Conservation (phyloP, 2,329 filamentous ascomycete genomes). For the Metarhizium sp. region DNA sequence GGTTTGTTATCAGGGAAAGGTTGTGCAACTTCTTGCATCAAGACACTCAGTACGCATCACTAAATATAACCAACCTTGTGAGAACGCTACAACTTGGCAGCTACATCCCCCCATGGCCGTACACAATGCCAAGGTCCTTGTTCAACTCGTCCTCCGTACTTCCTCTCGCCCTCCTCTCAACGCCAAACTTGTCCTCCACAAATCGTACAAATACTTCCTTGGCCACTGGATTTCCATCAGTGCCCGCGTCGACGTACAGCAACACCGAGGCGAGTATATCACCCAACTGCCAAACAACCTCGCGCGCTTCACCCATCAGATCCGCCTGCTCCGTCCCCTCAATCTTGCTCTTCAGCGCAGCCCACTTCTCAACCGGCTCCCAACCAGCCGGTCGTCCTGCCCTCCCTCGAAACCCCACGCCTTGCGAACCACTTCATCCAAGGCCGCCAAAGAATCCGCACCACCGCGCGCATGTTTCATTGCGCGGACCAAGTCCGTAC, state of each 20-base stretch:
- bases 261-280: constrained; percentile 35
- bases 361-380: constrained; percentile 29
- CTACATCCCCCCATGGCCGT: constrained; percentile 15
- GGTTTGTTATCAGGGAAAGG: too few species aligned
- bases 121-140: constrained; percentile 26
- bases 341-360: constrained; percentile 25
- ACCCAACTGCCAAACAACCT: constrained; percentile 32
- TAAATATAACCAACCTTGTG: not conserved
- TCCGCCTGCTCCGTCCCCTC: constrained; percentile 23
- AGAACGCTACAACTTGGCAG: constrained; percentile 15
- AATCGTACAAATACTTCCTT: constrained; percentile 32
- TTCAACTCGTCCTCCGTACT: constrained; percentile 17
- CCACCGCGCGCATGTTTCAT: constrained; percentile 35
- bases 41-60: not conserved
- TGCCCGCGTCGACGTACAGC: constrained; percentile 29
- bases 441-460: constrained; percentile 27
- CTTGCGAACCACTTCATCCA: constrained; percentile 29
- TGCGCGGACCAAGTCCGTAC: constrained; percentile 38
- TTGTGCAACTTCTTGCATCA: not conserved
- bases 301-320: constrained; percentile 36
- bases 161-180: constrained; percentile 8
- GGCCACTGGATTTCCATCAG: constrained; percentile 25
- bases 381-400: constrained; percentile 16
- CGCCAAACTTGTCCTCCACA: constrained; percentile 18
- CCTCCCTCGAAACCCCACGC: constrained; percentile 14